Percentiles rank a stretch among this genome's conserved stretches.
phyloP scores from a whole-genome alignment of 176 grass and related monocot species.

The Cenchrus fungigraminus region DNA sequence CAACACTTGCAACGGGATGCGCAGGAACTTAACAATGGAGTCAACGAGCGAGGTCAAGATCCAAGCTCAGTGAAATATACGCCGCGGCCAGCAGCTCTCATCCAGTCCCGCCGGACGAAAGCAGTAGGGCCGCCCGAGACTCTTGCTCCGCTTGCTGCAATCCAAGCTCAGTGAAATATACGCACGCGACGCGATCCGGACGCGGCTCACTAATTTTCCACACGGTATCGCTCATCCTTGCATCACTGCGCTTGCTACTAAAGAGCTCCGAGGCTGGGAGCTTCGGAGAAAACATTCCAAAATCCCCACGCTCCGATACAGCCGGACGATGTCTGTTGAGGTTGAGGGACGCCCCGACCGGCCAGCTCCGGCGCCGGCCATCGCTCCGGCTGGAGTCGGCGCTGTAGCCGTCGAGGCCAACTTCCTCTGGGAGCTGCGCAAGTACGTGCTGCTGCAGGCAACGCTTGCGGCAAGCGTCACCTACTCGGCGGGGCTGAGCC shows the following conservation, averaged over 20 bases:
- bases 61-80: neutral
- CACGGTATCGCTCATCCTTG: neutral
- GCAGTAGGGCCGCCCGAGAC: neutral
- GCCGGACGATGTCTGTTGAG: too few relatives aligned
- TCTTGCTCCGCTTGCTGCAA: neutral
- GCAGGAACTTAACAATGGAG: neutral
- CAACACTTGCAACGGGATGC: neutral
- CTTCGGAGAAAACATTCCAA: too few relatives aligned
- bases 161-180: neutral
- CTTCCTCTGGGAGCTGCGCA: conserved; percentile 60
- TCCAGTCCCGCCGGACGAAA: neutral
- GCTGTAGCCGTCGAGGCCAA: neutral
- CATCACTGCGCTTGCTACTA: too few relatives aligned
- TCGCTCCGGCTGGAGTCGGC: too few relatives aligned
- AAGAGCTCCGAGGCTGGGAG: too few relatives aligned
- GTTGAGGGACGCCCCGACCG: too few relatives aligned
- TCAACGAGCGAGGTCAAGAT: neutral
- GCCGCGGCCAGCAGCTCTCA: neutral
- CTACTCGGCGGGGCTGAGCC: conserved; percentile 52
- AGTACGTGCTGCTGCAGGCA: conserved; percentile 54
- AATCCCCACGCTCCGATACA: too few relatives aligned
- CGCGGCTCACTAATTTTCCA: neutral
- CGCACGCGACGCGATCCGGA: neutral
- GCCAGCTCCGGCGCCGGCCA: too few relatives aligned
- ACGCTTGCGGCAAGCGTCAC: conserved; percentile 45